These are phyloP conservation scores for Hamigera avellanea DNA, from an alignment of 495 filamentous ascomycete genomes.

Conservation along the genomic window DNA sequence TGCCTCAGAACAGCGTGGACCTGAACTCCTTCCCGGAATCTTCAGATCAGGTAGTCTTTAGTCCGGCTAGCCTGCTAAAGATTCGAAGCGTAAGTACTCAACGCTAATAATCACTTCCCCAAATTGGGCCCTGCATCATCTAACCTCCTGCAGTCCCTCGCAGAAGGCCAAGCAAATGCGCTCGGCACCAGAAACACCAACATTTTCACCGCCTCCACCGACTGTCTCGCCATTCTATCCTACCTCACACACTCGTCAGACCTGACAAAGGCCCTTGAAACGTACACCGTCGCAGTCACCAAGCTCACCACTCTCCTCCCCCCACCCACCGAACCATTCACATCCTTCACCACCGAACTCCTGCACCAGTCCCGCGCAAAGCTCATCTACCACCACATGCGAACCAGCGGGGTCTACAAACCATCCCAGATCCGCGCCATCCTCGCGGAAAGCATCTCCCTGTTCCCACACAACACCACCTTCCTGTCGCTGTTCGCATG, in stretches of 20 bases:
- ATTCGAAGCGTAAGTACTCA: conserved; percentile 30
- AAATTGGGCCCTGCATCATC: too few species aligned
- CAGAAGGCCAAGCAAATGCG: conserved; percentile 42
- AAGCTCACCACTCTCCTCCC: conserved; percentile 23
- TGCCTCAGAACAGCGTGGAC: conserved; percentile 21
- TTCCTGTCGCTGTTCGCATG: conserved; percentile 62
- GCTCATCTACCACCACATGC: conserved; percentile 58
- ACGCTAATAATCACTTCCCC: background rate
- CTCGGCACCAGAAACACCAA: conserved; percentile 34
- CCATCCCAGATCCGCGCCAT: conserved; percentile 49
- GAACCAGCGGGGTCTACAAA: conserved; percentile 44
- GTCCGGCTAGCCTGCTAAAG: conserved; percentile 39
- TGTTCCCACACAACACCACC: conserved; percentile 68
- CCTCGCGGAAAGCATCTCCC: conserved; percentile 43
- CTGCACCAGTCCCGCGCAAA: conserved; percentile 54
- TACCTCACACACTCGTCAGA: conserved; percentile 42
- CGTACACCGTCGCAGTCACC: conserved; percentile 36
- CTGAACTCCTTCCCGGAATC: conserved; percentile 10
- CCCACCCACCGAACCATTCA: conserved; percentile 18
- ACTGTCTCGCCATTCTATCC: conserved; percentile 48
- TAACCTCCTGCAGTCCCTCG: conserved; percentile 35
- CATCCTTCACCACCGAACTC: conserved; percentile 33
- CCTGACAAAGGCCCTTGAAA: conserved; percentile 28
- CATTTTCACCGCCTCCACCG: conserved; percentile 41
- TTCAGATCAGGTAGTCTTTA: conserved; percentile 10